Evolutionary conservation across 129 eudicot species (phyloP).

Genomic region (Mikania micrantha): DNA sequence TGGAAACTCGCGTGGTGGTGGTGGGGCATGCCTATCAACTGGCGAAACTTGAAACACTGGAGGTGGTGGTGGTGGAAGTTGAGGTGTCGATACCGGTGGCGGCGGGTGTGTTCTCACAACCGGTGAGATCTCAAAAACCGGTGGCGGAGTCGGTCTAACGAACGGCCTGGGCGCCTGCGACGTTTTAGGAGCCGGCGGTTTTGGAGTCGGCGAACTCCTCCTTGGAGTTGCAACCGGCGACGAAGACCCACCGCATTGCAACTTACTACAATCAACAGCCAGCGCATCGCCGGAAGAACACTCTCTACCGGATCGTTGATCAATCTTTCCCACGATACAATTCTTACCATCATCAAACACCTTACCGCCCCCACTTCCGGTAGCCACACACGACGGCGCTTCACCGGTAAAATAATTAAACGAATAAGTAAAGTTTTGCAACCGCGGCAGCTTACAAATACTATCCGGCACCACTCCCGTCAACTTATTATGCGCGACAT

Average conservation of each 20-base stretch:
- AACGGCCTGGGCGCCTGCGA: constrained; percentile 18
- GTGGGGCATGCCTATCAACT: constrained; percentile 20
- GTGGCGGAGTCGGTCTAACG: constrained; percentile 36
- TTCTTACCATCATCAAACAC: constrained; percentile 47
- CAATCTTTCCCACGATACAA: constrained; percentile 47
- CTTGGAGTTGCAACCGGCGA: constrained; percentile 19
- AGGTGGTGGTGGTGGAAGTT: constrained; percentile 31
- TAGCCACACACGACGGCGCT: constrained; percentile 57
- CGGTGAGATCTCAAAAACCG: constrained; percentile 40
- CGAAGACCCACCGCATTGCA: constrained; percentile 32
- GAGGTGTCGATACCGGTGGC: constrained; percentile 25
- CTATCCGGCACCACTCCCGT: constrained; percentile 67
- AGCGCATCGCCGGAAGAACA: constrained; percentile 56
- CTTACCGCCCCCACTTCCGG: constrained; percentile 24
- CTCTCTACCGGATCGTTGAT: constrained; percentile 50
- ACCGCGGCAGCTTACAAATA: constrained; percentile 56
- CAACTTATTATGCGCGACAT: constrained; percentile 73
- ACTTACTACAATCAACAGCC: constrained; percentile 64
- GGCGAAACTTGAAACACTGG: constrained; percentile 29
- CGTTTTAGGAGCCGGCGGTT: constrained; percentile 32
- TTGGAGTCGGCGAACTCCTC: constrained; percentile 5
- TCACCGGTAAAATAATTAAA: constrained; percentile 76
- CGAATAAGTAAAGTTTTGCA: constrained; percentile 72
- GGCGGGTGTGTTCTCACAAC: constrained; percentile 44
- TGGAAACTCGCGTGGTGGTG: constrained; percentile 38